Evolutionary conservation across 2,329 filamentous ascomycete species (phyloP).

Genomic region (Pseudocercospora cruenta): DNA sequence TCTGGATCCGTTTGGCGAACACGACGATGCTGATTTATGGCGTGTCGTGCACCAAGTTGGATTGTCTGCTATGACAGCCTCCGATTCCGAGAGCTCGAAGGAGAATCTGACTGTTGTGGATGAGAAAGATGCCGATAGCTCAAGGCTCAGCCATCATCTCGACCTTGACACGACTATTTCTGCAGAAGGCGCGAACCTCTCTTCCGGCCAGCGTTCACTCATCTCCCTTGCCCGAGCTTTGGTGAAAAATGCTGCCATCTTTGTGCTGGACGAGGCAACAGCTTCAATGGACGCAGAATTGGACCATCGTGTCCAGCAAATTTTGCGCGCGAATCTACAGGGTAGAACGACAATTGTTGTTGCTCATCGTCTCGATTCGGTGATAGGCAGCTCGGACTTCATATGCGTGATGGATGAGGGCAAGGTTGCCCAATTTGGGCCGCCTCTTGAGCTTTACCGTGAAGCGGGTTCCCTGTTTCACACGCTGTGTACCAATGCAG

Average conservation of each 20-base stretch:
- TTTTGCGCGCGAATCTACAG: constrained; percentile 45
- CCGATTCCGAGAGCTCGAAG: constrained; percentile 37
- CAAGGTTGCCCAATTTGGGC: constrained; percentile 43
- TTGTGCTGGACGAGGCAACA: constrained; percentile 53
- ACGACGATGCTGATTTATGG: too few relatives aligned
- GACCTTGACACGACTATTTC: too few relatives aligned
- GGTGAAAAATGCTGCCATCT: constrained; percentile 49
- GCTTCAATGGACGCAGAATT: constrained; percentile 52
- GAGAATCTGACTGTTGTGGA: constrained; percentile 42
- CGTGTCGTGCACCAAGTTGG: too few relatives aligned
- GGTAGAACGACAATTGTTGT: constrained; percentile 70
- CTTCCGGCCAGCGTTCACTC: too few relatives aligned
- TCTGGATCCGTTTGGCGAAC: constrained; percentile 33
- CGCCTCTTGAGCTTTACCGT: too few relatives aligned
- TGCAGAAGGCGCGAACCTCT: too few relatives aligned
- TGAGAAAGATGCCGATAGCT: constrained; percentile 45
- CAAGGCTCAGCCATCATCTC: too few relatives aligned
- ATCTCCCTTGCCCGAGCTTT: constrained; percentile 53
- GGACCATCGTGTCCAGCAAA: constrained; percentile 47
- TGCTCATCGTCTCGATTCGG: constrained; percentile 71
- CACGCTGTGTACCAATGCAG: too few relatives aligned
- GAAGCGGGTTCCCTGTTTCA: constrained; percentile 42
- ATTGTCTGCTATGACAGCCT: too few relatives aligned
- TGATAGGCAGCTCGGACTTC: constrained; percentile 76
- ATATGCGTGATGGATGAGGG: constrained; percentile 77